Base-by-base conservation (phyloP, 495 filamentous ascomycete genomes). In the Zalerion maritima region DNA sequence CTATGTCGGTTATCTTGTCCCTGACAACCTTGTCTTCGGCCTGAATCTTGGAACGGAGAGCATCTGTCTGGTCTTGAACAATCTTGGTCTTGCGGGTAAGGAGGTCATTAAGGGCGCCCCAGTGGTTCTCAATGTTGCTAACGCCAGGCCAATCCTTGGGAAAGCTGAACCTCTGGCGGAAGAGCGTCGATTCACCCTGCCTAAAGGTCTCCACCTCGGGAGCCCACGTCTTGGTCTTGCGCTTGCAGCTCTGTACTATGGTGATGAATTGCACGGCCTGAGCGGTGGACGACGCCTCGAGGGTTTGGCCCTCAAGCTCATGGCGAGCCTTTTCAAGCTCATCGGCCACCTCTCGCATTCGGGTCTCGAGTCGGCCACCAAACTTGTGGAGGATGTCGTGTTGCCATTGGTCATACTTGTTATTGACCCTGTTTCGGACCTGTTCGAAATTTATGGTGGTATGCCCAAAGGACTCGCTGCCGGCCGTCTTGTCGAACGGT, bases 361-460 rank as follows among this genome's bases (percentile, higher is more conserved):
- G 76, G 32, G 72, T 79, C n/a, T 85, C 84, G 30, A 94, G 75
- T 25, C 84, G 79, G 14, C 65, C 64, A 21, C 84, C 91, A 52
- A 99, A 99, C 46, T 91, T 91, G 20, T 76, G 63, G 12, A 94
- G 60, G 23, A 99, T 92, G 32, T 99, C 89, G 40, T 94, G 85
- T 45, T 99, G 89, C 89, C 89, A 99, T 53, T 96, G 91, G 49
- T 99, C 91, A 44, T 99, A 99, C 45, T 94, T 96, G 32, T 82
- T 81, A 48, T 94, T 94, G 49, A 99, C 87, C 50, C 86, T 94
- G 18, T 83, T 82, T 47, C 96, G 91, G 0, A 99, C 89, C 54
- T 99, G 89, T 41, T 94, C 89, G 37, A 96, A 96, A 47, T 96
- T 86, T 38, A 99, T 81, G 5, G 75, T 80, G 29, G 94, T 74